Conservation (phyloP, 2,329 filamentous ascomycete genomes). For the Verticillium longisporum region DNA sequence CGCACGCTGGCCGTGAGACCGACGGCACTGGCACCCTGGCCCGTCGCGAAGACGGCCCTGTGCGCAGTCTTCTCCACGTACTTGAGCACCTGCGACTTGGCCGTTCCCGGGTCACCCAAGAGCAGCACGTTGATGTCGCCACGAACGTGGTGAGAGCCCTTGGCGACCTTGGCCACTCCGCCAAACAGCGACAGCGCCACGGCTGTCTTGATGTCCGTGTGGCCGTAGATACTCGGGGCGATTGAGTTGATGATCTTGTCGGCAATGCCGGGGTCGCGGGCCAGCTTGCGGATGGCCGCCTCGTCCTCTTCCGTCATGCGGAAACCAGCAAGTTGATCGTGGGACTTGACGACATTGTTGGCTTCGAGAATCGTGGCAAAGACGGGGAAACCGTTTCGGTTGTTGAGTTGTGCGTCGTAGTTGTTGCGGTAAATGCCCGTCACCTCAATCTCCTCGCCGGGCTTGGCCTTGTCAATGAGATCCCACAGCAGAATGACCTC, state of each 20-base stretch:
- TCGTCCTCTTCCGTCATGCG: slow-evolving; percentile 93
- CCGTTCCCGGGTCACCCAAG: slow-evolving; percentile 93
- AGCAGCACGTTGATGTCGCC: slow-evolving; percentile 97
- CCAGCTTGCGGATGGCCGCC: slow-evolving; percentile 78
- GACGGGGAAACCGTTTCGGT: slow-evolving; percentile 96
- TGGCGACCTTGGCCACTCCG: slow-evolving; percentile 85
- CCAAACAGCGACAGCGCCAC: slow-evolving; percentile 91
- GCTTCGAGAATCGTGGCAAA: slow-evolving; percentile 97
- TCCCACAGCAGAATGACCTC: slow-evolving; percentile 97
- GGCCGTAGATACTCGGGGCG: slow-evolving; percentile 94
- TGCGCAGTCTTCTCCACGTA: slow-evolving; percentile 98
- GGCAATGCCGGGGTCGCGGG: slow-evolving; percentile 82
- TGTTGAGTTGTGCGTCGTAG: slow-evolving; percentile 95
- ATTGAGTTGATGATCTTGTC: slow-evolving; percentile 92
- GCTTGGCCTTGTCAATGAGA: slow-evolving; percentile 92
- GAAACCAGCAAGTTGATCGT: slow-evolving; percentile 96
- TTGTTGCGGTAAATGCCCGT: slow-evolving; percentile 97
- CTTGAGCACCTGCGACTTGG: slow-evolving; percentile 95
- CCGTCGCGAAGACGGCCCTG: slow-evolving; percentile 92
- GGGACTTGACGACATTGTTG: slow-evolving; percentile 93
- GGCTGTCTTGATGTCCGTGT: slow-evolving; percentile 94
- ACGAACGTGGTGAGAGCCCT: slow-evolving; percentile 82
- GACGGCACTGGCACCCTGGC: slow-evolving; percentile 93
- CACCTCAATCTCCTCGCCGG: slow-evolving; percentile 94
- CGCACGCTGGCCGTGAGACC: slow-evolving; percentile 96